Evolutionary conservation across 83 land plant genomes (phyloP).

Genomic region (Isoetes engelmannii): DNA sequence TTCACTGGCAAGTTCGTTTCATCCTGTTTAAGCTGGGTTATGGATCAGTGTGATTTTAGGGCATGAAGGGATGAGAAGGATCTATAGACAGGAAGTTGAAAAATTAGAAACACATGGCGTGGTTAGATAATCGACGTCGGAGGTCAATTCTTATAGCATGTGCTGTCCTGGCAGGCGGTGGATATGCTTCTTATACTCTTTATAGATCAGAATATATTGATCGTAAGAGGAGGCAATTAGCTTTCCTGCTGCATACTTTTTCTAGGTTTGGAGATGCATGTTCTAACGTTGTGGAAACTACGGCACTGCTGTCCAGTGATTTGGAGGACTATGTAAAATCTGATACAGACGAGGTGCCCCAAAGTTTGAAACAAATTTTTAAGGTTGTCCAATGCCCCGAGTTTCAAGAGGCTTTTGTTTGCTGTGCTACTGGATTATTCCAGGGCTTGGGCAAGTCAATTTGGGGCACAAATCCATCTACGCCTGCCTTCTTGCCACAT

Average conservation of each 20-base stretch:
- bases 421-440: conserved; percentile 43
- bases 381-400: conserved; percentile 55
- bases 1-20: too few species aligned
- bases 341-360: conserved; percentile 65
- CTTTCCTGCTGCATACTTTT: conserved; percentile 38
- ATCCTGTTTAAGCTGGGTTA: too few species aligned
- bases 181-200: conserved; percentile 57
- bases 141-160: conserved; percentile 35
- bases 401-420: conserved; percentile 37
- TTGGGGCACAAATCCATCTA: too few species aligned
- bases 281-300: conserved; percentile 47
- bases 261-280: conserved; percentile 44
- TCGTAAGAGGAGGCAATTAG: conserved; percentile 33
- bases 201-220: conserved; percentile 39
- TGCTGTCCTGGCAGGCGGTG: conserved; percentile 41
- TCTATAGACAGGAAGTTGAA: too few species aligned
- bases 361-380: conserved; percentile 58
- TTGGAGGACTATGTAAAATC: conserved; percentile 51
- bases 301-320: conserved; percentile 49
- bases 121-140: conserved; percentile 3
- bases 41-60: too few species aligned
- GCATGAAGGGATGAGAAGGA: too few species aligned
- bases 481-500: too few species aligned
- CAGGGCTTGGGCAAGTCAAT: conserved; percentile 24
- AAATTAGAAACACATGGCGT: too few species aligned